A percentile compares a stretch with the other conserved stretches of the same genome.
Evolutionary conservation across 805 yeast genomes (phyloP).

Genomic region (Candida maris): DNA sequence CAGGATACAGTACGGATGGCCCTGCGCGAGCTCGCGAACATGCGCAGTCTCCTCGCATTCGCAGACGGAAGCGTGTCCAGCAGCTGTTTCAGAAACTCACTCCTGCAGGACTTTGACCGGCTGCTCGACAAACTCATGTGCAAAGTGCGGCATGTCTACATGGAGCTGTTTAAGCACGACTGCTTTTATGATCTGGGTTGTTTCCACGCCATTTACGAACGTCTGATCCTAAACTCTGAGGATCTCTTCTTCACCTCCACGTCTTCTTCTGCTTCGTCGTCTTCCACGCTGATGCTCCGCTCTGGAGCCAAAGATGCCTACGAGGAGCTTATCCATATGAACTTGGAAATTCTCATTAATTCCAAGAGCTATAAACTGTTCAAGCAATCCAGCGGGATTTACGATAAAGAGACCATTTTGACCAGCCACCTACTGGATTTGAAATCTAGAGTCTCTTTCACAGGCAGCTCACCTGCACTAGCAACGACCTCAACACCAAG

Average conservation of each 20-base stretch:
- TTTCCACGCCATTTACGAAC: constrained; percentile 7
- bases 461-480: not conserved
- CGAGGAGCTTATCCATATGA: constrained; percentile 10
- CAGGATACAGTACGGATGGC: constrained; percentile 9
- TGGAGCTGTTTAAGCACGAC: constrained; percentile 13
- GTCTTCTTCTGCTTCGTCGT: not conserved
- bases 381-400: constrained; percentile 13
- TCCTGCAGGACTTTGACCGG: constrained; percentile 6
- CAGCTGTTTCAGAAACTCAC: constrained; percentile 15
- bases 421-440: constrained; percentile 7
- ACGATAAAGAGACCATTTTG: constrained; percentile 8
- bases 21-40: constrained; percentile 11
- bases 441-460: constrained; percentile 6
- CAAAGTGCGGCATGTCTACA: constrained; percentile 3
- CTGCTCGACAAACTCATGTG: constrained; percentile 2
- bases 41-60: constrained; percentile 10
- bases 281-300: not conserved
- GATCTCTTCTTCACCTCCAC: not conserved
- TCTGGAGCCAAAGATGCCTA: no score
- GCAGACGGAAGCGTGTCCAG: constrained; percentile 11
- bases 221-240: not conserved
- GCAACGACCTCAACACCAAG: constrained; percentile 8
- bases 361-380: constrained; percentile 16
- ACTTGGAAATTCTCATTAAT: constrained; percentile 13
- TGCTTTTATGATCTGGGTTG: constrained; percentile 9